These are phyloP conservation scores for Lipomyces kockii DNA, from an alignment of 805 yeast genomes.

Conservation along the genomic window DNA sequence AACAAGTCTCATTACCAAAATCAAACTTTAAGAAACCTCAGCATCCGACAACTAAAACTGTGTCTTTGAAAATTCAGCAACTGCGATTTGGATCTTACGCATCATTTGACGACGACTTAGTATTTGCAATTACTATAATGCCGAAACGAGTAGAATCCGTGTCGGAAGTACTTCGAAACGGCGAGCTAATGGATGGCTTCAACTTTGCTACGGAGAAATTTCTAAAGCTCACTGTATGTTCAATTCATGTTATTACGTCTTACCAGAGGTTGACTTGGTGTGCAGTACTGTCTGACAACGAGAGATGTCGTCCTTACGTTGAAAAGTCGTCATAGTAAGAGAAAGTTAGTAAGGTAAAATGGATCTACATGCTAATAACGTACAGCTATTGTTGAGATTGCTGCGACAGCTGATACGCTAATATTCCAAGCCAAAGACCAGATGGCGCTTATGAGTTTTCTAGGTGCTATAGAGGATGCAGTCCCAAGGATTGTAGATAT, in stretches of 20 bases:
- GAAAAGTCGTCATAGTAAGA: slow-evolving; percentile 24
- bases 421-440: slow-evolving; percentile 12
- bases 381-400: slow-evolving; percentile 12
- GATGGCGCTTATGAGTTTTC: slow-evolving; percentile 9
- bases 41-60: slow-evolving; percentile 7
- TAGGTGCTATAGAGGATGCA: slow-evolving; percentile 1
- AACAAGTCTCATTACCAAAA: background rate
- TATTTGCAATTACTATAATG: slow-evolving; percentile 12
- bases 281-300: slow-evolving; percentile 24
- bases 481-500: slow-evolving; percentile 7
- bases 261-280: background rate
- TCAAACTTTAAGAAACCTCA: slow-evolving; percentile 1
- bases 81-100: slow-evolving; percentile 21
- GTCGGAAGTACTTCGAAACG: slow-evolving; percentile 7
- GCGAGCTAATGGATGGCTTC: slow-evolving; percentile 11
- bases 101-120: background rate
- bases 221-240: slow-evolving; percentile 10
- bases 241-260: background rate
- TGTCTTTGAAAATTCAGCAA: slow-evolving; percentile 5
- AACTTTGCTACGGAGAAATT: slow-evolving; percentile 7
- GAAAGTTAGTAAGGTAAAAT: background rate
- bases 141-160: slow-evolving; percentile 24
- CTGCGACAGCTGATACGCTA: slow-evolving; percentile 20
- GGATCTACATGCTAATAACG: background rate
- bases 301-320: slow-evolving; percentile 18